phyloP scores from a whole-genome alignment of 1,284 basidiomycete genomes.

The Tylopilus orsonianus region DNA sequence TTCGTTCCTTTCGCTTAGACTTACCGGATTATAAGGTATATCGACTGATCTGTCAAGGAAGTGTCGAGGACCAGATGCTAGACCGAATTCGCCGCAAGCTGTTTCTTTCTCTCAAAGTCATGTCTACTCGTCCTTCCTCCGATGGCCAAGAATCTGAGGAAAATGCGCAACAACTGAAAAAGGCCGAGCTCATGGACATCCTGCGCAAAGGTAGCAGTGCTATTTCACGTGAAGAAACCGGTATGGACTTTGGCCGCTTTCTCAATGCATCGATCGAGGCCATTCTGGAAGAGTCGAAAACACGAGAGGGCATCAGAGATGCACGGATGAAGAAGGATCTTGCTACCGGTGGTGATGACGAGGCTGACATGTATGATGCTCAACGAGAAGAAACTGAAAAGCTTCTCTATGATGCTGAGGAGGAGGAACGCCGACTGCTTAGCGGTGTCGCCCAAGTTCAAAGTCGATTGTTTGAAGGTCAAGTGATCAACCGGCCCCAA shows the following conservation, averaged over 20 bases:
- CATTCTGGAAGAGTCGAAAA: constrained; percentile 45
- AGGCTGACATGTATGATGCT: constrained; percentile 18
- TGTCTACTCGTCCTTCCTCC: constrained; percentile 32
- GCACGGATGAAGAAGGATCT: constrained; percentile 44
- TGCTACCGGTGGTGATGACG: constrained; percentile 10
- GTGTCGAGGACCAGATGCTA: constrained; percentile 68
- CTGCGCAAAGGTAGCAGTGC: constrained; percentile 57
- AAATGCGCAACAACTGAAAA: constrained; percentile 34
- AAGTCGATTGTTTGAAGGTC: constrained; percentile 58
- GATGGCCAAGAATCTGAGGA: constrained; percentile 23
- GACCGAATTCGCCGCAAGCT: constrained; percentile 62
- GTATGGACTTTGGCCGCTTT: constrained; percentile 44
- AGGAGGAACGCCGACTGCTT: constrained; percentile 52
- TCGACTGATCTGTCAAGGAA: constrained; percentile 54
- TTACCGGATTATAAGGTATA: constrained; percentile 43
- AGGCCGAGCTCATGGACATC: constrained; percentile 52
- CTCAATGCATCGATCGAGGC: constrained; percentile 41
- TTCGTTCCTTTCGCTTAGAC: neutral
- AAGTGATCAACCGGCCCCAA: constrained; percentile 38
- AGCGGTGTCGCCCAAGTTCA: constrained; percentile 57
- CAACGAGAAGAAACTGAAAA: constrained; percentile 29
- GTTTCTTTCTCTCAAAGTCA: constrained; percentile 60
- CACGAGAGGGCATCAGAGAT: constrained; percentile 40
- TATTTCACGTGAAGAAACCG: constrained; percentile 38
- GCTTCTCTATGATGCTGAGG: constrained; percentile 47